A percentile compares a stretch with the other conserved stretches of the same genome.
phyloP scores from a whole-genome alignment of 257 asterid species.

The Datura wrightii region DNA sequence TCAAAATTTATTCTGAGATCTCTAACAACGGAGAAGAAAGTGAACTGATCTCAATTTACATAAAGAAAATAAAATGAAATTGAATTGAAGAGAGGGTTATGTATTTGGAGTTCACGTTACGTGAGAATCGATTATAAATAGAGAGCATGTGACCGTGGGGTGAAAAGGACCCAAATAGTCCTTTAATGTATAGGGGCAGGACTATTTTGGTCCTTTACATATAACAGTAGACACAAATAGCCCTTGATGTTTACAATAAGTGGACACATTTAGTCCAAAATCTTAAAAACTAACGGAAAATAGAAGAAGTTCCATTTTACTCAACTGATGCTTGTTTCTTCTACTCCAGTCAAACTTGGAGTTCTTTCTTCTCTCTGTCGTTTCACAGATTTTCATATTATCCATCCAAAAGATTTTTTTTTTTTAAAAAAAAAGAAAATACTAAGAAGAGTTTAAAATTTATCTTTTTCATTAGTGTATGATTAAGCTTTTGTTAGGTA shows the following conservation, averaged over 20 bases:
- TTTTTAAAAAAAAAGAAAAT: too few relatives aligned
- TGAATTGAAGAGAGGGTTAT: background rate
- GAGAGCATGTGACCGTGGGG: background rate
- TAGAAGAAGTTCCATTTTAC: too few relatives aligned
- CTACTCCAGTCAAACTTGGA: too few relatives aligned
- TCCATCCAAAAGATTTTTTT: too few relatives aligned
- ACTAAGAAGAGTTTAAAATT: too few relatives aligned
- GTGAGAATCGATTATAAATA: background rate
- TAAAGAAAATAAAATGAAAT: too few relatives aligned
- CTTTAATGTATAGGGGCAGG: background rate
- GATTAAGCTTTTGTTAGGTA: too few relatives aligned
- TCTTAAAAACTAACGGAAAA: background rate
- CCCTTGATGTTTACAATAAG: background rate
- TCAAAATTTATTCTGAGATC: background rate
- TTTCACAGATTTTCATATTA: too few relatives aligned
- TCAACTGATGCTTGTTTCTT: too few relatives aligned
- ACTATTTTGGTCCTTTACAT: background rate
- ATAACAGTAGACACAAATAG: background rate
- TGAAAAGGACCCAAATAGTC: background rate
- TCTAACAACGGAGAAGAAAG: background rate
- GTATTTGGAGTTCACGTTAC: background rate
- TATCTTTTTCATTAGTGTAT: too few relatives aligned
- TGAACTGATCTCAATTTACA: background rate
- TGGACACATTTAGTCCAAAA: background rate
- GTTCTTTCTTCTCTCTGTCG: too few relatives aligned